These are phyloP conservation scores for Pyropia haitanensis DNA, from an alignment of 23 red algal genomes.

Conservation along the genomic window DNA sequence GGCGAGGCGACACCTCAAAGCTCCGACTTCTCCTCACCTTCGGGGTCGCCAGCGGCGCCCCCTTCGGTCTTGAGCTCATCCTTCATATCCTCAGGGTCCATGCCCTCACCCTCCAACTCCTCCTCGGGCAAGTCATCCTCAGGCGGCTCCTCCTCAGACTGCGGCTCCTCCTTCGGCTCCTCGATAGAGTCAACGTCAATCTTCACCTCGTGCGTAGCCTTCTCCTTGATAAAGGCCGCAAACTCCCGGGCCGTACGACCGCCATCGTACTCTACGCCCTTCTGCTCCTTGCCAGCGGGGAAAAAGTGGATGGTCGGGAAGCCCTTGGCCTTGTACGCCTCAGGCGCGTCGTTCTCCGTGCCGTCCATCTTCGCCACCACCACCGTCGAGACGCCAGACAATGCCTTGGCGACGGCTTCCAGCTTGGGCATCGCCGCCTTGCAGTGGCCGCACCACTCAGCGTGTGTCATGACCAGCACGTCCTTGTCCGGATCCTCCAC, in stretches of 20 bases:
- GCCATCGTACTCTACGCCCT: constrained; percentile 62
- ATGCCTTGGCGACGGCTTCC: constrained; percentile 54
- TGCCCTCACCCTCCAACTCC: constrained; percentile 10
- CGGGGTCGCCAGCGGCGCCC: constrained; percentile 3
- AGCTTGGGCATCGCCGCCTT: constrained; percentile 46
- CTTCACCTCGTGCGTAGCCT: constrained; percentile 57
- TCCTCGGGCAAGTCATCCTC: constrained; percentile 23
- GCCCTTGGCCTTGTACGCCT: constrained; percentile 70
- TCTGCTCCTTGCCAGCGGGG: constrained; percentile 61
- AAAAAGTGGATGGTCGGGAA: constrained; percentile 95
- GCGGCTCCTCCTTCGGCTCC: constrained; percentile 40
- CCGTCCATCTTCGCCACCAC: constrained; percentile 88
- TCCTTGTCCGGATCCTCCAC: constrained; percentile 68
- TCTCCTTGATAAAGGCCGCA: constrained; percentile 60
- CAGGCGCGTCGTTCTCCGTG: constrained; percentile 88
- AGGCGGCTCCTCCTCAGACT: constrained; percentile 28
- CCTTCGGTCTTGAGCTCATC: neutral
- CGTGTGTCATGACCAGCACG: constrained; percentile 81
- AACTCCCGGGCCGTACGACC: constrained; percentile 56
- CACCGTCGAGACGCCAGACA: constrained; percentile 54
- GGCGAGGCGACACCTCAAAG: neutral
- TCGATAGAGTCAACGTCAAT: constrained; percentile 25
- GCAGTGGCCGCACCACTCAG: constrained; percentile 94
- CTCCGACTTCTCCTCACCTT: constrained; percentile 19
- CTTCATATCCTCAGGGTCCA: too few species aligned